Conservation (phyloP, 352 stramenopile genomes). For the Globisporangium iwayamae region DNA sequence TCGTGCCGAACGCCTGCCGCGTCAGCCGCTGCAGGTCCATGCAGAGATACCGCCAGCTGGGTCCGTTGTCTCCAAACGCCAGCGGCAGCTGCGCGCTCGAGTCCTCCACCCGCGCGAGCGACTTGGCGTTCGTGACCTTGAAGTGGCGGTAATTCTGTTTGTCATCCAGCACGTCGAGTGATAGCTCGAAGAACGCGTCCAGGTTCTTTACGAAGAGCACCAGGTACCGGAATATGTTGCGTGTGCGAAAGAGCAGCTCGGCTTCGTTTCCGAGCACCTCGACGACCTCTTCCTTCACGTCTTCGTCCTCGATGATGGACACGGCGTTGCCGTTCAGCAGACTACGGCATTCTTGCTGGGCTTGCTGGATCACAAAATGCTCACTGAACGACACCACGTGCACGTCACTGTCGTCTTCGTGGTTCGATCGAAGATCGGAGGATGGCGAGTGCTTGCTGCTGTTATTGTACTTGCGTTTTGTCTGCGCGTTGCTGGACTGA, state of each 20-base stretch:
- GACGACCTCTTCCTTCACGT: conserved; percentile 79
- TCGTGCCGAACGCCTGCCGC: conserved; percentile 58
- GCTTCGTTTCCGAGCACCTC: conserved; percentile 63
- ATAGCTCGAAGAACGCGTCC: conserved; percentile 65
- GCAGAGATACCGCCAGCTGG: conserved; percentile 67
- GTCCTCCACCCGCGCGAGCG: conserved; percentile 55
- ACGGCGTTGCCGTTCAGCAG: conserved; percentile 71
- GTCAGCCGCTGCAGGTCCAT: conserved; percentile 75
- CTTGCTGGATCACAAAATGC: conserved; percentile 45
- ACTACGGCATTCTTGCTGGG: conserved; percentile 55
- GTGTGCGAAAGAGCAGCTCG: conserved; percentile 61
- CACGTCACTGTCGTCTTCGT: conserved; percentile 13
- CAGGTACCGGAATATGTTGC: conserved; percentile 75
- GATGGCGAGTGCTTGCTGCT: neutral
- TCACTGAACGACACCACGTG: conserved; percentile 43
- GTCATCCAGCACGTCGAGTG: conserved; percentile 69
- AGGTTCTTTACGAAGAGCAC: conserved; percentile 85
- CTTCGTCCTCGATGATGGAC: conserved; percentile 60
- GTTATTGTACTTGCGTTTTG: conserved; percentile 5
- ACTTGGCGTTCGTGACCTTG: conserved; percentile 64
- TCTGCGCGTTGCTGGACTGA: neutral
- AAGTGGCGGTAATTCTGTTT: conserved; percentile 62
- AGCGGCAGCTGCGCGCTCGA: conserved; percentile 59
- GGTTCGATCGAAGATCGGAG: neutral
- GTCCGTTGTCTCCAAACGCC: conserved; percentile 27